A percentile compares a stretch with the other conserved stretches of the same genome.
These are phyloP conservation scores for Pythium rishiriense DNA, from an alignment of 352 stramenopile genomes.

Conservation along the genomic window DNA sequence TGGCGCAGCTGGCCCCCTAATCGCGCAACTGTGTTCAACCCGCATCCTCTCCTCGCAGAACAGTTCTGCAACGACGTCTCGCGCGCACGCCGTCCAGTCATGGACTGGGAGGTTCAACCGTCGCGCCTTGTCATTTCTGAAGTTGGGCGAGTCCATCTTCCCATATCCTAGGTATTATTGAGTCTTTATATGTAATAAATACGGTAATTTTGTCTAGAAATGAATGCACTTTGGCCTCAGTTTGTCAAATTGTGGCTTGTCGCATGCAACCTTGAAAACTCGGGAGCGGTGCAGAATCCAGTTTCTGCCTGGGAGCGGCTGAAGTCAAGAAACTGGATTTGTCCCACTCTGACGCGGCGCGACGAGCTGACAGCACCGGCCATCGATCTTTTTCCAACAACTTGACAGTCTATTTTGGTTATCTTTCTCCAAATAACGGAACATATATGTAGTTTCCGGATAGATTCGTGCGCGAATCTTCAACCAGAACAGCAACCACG, in stretches of 20 bases:
- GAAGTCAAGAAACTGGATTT: slow-evolving; percentile 9
- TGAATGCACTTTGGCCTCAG: background rate
- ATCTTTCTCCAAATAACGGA: background rate
- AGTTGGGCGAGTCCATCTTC: background rate
- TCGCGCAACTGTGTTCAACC: slow-evolving; percentile 14
- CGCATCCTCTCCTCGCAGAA: background rate
- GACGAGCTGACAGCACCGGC: background rate
- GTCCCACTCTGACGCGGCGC: background rate
- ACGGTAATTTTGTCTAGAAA: background rate
- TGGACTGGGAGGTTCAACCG: slow-evolving; percentile 5
- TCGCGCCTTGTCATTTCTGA: slow-evolving; percentile 1
- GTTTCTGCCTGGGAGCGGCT: slow-evolving; percentile 10
- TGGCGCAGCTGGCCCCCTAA: slow-evolving; percentile 2
- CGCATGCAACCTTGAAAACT: slow-evolving; percentile 5
- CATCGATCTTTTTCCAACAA: background rate
- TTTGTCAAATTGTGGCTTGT: slow-evolving; percentile 10
- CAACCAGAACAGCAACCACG: slow-evolving; percentile 12
- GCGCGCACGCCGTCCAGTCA: slow-evolving; percentile 15
- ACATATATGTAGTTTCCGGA: background rate
- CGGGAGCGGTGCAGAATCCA: slow-evolving; percentile 7
- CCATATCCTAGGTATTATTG: background rate
- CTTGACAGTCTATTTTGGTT: background rate
- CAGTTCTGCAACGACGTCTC: slow-evolving; percentile 9
- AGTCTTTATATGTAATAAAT: slow-evolving; percentile 9
- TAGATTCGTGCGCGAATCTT: slow-evolving; percentile 15